Evolutionary conservation across 257 asterid species (phyloP).

Genomic region (Apocynum venetum): DNA sequence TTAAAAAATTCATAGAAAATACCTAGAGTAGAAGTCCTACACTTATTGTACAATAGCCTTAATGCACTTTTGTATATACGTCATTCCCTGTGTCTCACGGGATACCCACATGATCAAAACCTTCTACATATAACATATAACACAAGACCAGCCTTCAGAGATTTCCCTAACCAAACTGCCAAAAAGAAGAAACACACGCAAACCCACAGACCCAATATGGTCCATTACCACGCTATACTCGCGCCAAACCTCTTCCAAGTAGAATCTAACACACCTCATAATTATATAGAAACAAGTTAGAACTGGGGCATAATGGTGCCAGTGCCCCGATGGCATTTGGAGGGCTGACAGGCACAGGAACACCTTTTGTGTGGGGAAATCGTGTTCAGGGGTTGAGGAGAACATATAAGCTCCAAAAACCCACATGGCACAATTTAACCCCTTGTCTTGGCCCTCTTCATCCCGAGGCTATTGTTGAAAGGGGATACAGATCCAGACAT

Average conservation of each 20-base stretch:
- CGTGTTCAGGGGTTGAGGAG: background rate
- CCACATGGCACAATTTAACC: slow-evolving; percentile 38
- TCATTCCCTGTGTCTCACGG: slow-evolving; percentile 5
- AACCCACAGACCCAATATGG: slow-evolving; percentile 7
- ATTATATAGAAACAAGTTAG: slow-evolving; percentile 21
- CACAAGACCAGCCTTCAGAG: slow-evolving; percentile 9
- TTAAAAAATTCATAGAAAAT: background rate
- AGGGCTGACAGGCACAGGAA: slow-evolving; percentile 15
- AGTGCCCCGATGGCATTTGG: slow-evolving; percentile 29
- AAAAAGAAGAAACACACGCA: slow-evolving; percentile 14
- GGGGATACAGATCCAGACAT: slow-evolving; percentile 96
- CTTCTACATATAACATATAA: background rate
- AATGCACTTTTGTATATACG: background rate
- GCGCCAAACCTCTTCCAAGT: slow-evolving; percentile 18
- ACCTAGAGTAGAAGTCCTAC: slow-evolving; percentile 7
- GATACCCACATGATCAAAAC: slow-evolving; percentile 2
- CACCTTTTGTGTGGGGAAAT: slow-evolving; percentile 13
- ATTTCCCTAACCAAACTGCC: slow-evolving; percentile 20
- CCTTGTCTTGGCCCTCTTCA: slow-evolving; percentile 98
- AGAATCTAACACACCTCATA: slow-evolving; percentile 24
- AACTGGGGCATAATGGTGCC: slow-evolving; percentile 24
- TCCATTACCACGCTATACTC: slow-evolving; percentile 9
- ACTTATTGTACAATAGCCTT: slow-evolving; percentile 7
- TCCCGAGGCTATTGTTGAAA: slow-evolving; percentile 81
- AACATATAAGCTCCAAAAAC: slow-evolving; percentile 15